A percentile compares a stretch with the other conserved stretches of the same genome.
Conservation (phyloP, 768 basidiomycete genomes). For the Flagelloscypha sp. region DNA sequence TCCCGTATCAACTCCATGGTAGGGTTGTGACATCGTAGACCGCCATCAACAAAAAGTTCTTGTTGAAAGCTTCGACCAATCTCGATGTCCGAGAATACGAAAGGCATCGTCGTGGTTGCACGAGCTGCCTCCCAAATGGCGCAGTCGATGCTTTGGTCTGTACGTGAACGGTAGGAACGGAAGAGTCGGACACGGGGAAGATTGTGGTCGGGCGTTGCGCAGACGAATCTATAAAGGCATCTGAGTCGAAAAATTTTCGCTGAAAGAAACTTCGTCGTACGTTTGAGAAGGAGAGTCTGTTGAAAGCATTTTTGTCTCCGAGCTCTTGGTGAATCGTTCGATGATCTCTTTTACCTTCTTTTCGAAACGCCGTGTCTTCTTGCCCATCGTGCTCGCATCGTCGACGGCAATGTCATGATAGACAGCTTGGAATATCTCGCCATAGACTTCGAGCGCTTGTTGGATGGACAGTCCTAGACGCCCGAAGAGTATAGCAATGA, state of each 20-base stretch:
- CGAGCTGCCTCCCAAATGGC: constrained; percentile 14
- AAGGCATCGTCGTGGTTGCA: constrained; percentile 12
- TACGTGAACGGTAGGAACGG: neutral
- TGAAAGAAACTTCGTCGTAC: no score
- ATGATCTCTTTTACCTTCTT: no score
- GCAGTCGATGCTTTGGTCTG: constrained; percentile 2
- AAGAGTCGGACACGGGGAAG: neutral
- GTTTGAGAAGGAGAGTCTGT: no score
- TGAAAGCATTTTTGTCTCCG: no score
- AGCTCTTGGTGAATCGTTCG: no score
- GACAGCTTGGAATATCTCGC: no score
- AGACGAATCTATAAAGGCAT: constrained; percentile 1
- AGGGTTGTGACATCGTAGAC: constrained; percentile 1
- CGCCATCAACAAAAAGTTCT: constrained; percentile 1
- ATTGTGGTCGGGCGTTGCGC: constrained; percentile 1
- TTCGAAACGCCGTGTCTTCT: no score
- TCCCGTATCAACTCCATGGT: neutral
- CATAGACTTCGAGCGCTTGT: constrained; percentile 10
- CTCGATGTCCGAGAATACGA: constrained; percentile 8
- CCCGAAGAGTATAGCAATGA: constrained; percentile 13
- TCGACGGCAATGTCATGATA: constrained; percentile 2
- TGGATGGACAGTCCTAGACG: constrained; percentile 12
- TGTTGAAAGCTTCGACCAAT: neutral
- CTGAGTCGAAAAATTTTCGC: no score
- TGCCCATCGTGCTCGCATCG: no score